These are phyloP conservation scores for Coemansia sp. DNA, from an alignment of 192 early-diverging fungal species.

Conservation along the genomic window DNA sequence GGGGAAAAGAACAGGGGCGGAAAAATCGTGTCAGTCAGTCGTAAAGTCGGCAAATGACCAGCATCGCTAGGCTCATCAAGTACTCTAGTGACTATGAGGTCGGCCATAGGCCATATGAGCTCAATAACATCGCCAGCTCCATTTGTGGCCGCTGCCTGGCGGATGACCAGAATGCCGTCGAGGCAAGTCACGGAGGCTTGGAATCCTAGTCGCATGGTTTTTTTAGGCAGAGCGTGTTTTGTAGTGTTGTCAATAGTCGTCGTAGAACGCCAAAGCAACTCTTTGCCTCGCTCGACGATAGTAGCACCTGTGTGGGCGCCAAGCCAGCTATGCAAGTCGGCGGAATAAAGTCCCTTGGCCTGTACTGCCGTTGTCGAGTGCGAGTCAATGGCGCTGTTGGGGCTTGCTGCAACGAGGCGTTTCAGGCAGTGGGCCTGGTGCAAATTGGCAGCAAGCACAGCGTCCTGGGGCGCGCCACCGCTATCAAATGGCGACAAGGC, in stretches of 20 bases:
- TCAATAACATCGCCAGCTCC: background rate
- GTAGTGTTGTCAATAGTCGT: slow-evolving; percentile 35
- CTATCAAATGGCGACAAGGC: background rate
- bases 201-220: slow-evolving; percentile 24
- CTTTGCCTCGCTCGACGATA: background rate
- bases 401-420: background rate
- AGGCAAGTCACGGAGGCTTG: slow-evolving; percentile 20
- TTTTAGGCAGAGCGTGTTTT: slow-evolving; percentile 35
- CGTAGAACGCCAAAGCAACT: background rate
- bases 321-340: slow-evolving; percentile 24
- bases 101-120: slow-evolving; percentile 51
- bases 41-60: slow-evolving; percentile 10
- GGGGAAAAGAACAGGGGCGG: slow-evolving; percentile 44
- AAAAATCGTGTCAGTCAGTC: slow-evolving; percentile 24
- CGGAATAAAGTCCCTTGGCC: slow-evolving; percentile 16
- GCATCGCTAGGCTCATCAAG: slow-evolving; percentile 12
- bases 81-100: slow-evolving; percentile 2
- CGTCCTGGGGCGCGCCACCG: background rate
- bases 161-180: slow-evolving; percentile 32
- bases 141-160: background rate
- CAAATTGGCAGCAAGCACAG: background rate
- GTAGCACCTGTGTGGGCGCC: background rate
- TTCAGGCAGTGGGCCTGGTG: background rate
- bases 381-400: background rate
- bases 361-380: background rate